phyloP scores from a whole-genome alignment of 345 rosid genomes.

The Pistacia vera region DNA sequence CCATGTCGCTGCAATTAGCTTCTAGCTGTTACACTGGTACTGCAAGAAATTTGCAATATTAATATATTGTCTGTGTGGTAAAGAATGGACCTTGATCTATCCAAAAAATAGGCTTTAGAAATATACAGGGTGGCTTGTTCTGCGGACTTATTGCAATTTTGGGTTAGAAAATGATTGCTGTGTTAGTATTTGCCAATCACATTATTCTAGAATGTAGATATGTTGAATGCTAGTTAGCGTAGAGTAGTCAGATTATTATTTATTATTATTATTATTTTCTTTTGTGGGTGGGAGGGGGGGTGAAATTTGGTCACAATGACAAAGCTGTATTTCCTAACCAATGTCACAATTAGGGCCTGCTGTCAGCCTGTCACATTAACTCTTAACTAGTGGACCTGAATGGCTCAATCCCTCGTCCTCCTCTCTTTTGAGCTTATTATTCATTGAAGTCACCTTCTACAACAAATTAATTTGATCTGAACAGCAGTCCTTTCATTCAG shows the following conservation, averaged over 20 bases:
- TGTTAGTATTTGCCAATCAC: not conserved
- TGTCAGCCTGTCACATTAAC: not conserved
- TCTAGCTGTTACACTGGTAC: not conserved
- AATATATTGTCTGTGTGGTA: not conserved
- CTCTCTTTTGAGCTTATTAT: not conserved
- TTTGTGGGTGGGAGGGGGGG: too few species aligned
- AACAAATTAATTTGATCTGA: not conserved
- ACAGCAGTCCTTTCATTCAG: not conserved
- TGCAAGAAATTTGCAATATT: not conserved
- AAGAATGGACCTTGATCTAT: too few species aligned
- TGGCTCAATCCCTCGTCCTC: not conserved
- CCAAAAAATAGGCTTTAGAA: not conserved
- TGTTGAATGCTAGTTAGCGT: not conserved
- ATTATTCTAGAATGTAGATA: not conserved
- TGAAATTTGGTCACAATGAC: not conserved
- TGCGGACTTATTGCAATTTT: slow-evolving; percentile 1
- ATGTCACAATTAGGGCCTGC: not conserved
- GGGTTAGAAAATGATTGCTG: not conserved
- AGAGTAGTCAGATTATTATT: not conserved
- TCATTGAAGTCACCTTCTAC: not conserved
- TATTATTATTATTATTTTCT: not conserved
- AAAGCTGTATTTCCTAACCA: not conserved
- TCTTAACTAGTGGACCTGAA: not conserved
- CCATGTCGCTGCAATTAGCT: not conserved
- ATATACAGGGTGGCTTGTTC: not conserved